phyloP scores from a whole-genome alignment of 805 yeast genomes.

The Saccharomycopsis fermentans region DNA sequence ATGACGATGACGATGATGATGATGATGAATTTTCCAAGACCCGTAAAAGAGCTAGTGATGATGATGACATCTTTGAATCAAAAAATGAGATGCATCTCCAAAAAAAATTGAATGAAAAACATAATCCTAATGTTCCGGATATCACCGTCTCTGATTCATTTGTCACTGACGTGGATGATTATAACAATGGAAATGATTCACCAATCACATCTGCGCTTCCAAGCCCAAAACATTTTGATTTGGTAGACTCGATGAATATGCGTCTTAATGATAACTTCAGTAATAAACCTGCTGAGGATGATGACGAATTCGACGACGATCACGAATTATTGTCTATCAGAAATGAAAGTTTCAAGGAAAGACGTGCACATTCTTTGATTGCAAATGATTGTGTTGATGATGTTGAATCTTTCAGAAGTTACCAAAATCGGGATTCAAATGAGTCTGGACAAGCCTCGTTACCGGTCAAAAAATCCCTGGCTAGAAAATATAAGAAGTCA shows the following conservation, averaged over 20 bases:
- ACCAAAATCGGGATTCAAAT: background rate
- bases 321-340: background rate
- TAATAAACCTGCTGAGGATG: background rate
- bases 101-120: background rate
- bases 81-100: background rate
- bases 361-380: background rate
- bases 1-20: conserved; percentile 28
- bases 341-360: background rate
- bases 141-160: background rate
- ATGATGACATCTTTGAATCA: background rate
- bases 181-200: background rate
- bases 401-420: background rate
- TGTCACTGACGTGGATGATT: background rate
- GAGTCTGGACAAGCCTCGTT: background rate
- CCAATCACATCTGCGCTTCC: conserved; percentile 9
- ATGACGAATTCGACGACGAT: background rate
- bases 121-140: background rate
- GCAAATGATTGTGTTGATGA: background rate
- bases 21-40: background rate
- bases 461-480: background rate
- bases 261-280: background rate
- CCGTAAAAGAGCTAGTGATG: background rate
- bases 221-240: conserved; percentile 4
- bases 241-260: background rate
- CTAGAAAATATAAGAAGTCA: background rate